These are phyloP conservation scores for Neonectria faginata DNA, from an alignment of 2,329 filamentous ascomycete genomes.

Conservation along the genomic window DNA sequence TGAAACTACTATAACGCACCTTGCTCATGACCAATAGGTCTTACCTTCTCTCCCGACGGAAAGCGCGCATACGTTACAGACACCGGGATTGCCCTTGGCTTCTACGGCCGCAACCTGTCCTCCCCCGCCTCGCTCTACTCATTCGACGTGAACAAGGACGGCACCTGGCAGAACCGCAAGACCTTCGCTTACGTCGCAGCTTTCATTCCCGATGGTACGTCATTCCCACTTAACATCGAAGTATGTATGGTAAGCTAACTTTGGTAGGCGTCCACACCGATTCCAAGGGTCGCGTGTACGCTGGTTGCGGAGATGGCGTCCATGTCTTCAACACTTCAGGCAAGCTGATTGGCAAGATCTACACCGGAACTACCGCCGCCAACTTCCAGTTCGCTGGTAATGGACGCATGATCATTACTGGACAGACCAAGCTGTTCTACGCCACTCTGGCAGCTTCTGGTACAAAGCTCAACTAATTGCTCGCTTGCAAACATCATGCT, in stretches of 20 bases:
- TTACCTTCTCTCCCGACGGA: slow-evolving; percentile 68
- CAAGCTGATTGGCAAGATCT: slow-evolving; percentile 67
- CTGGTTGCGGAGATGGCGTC: slow-evolving; percentile 61
- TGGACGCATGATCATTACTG: slow-evolving; percentile 52
- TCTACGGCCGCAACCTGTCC: slow-evolving; percentile 56
- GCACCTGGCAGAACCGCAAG: slow-evolving; percentile 60
- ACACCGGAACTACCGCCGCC: slow-evolving; percentile 57
- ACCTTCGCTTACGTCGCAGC: slow-evolving; percentile 67
- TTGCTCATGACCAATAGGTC: slow-evolving; percentile 49
- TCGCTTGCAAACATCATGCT: not conserved
- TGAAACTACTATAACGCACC: accelerated
- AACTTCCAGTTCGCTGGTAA: slow-evolving; percentile 60
- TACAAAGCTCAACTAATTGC: slow-evolving; percentile 20
- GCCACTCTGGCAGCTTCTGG: slow-evolving; percentile 42
- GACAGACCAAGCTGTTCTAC: slow-evolving; percentile 52
- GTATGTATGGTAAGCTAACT: too few species aligned
- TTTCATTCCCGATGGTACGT: slow-evolving; percentile 68
- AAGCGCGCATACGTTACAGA: slow-evolving; percentile 67
- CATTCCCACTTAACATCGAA: not conserved
- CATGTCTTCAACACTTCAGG: slow-evolving; percentile 61
- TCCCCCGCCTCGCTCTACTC: slow-evolving; percentile 56
- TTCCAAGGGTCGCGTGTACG: slow-evolving; percentile 66
- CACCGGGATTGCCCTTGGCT: slow-evolving; percentile 59
- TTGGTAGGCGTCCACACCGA: slow-evolving; percentile 65
- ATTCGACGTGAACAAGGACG: slow-evolving; percentile 58